phyloP scores from a whole-genome alignment of 2,329 filamentous ascomycete species.

The Beauveria sp. region DNA sequence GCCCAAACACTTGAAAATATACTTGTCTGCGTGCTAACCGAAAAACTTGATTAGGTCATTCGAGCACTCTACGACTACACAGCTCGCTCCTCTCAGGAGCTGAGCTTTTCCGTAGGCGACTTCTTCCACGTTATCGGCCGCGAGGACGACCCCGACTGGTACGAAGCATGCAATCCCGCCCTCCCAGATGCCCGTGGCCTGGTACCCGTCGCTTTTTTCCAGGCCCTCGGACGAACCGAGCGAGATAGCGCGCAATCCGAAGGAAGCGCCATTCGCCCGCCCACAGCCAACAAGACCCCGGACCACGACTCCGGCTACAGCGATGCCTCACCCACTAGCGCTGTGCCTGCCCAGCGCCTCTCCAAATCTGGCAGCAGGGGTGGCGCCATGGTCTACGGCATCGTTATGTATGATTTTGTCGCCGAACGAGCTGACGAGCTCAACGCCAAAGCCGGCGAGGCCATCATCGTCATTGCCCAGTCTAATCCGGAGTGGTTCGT shows the following conservation, averaged over 20 bases:
- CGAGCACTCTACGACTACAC: constrained; percentile 92
- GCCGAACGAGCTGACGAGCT: constrained; percentile 94
- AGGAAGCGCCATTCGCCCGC: constrained; percentile 27
- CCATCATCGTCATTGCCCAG: constrained; percentile 96
- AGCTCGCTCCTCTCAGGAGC: constrained; percentile 66
- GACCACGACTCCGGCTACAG: constrained; percentile 87
- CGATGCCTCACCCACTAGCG: constrained; percentile 21
- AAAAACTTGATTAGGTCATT: constrained; percentile 65
- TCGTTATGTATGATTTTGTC: constrained; percentile 95
- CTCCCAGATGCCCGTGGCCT: constrained; percentile 81
- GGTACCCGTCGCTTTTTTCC: constrained; percentile 91
- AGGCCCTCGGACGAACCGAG: constrained; percentile 84
- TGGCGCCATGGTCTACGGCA: constrained; percentile 89
- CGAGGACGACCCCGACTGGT: constrained; percentile 93
- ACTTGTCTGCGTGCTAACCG: not conserved
- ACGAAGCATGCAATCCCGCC: constrained; percentile 94
- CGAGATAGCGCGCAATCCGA: constrained; percentile 75
- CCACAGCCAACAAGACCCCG: constrained; percentile 47
- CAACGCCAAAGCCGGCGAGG: constrained; percentile 89
- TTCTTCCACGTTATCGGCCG: constrained; percentile 97
- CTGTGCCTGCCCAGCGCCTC: constrained; percentile 24
- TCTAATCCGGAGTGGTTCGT: constrained; percentile 99
- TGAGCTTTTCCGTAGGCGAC: constrained; percentile 89
- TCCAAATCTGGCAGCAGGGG: constrained; percentile 45
- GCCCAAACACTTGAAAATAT: not conserved